Percentiles rank a stretch among this genome's conserved stretches.
Conservation (phyloP, 805 yeast genomes). For the Zygotorulaspora danielsina region DNA sequence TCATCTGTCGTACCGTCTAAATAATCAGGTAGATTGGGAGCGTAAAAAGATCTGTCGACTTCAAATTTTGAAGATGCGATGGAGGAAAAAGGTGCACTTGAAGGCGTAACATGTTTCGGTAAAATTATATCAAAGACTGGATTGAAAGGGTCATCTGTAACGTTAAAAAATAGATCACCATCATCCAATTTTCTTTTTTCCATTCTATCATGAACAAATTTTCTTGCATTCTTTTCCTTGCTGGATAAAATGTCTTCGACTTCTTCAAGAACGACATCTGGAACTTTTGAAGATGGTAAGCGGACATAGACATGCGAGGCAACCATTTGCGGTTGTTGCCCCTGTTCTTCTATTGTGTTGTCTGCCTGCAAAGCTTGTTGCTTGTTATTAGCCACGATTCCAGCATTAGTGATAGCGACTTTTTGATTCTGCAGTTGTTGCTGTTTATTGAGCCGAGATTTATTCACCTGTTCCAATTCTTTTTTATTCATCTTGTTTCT, state of each 20-base stretch:
- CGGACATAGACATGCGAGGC: constrained; percentile 73
- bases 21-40: constrained; percentile 31
- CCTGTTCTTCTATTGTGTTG: constrained; percentile 9
- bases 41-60: constrained; percentile 54
- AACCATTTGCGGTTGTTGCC: constrained; percentile 19
- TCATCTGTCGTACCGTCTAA: constrained; percentile 29
- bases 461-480: constrained; percentile 20
- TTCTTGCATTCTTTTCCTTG: constrained; percentile 70
- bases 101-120: constrained; percentile 49
- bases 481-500: constrained; percentile 22
- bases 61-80: constrained; percentile 66
- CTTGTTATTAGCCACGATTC: constrained; percentile 1
- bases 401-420: constrained; percentile 4
- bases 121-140: constrained; percentile 72
- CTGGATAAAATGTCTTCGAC: constrained; percentile 69
- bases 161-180: constrained; percentile 73
- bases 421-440: constrained; percentile 22
- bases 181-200: constrained; percentile 60
- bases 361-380: constrained; percentile 7
- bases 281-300: constrained; percentile 84
- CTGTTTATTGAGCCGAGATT: constrained; percentile 24
- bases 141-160: constrained; percentile 80
- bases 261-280: constrained; percentile 84
- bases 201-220: constrained; percentile 82
- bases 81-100: constrained; percentile 75